These are phyloP conservation scores for Fraxinus latifolia DNA, from an alignment of 305 asterid genomes.

Conservation along the genomic window DNA sequence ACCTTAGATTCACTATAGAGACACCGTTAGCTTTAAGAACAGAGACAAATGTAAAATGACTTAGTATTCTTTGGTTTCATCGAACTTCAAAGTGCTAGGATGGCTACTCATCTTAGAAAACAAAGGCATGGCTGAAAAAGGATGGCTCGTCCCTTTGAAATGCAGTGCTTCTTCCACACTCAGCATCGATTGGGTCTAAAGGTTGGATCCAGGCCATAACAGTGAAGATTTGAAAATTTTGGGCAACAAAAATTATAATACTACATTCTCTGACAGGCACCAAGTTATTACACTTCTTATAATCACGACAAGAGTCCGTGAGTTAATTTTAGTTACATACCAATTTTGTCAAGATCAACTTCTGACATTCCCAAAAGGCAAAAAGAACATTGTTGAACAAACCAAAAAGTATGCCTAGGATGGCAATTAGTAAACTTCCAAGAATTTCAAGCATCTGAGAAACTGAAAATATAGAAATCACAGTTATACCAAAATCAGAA, in stretches of 20 bases:
- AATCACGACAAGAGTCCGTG: neutral
- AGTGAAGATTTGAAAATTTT: neutral
- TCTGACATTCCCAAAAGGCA: neutral
- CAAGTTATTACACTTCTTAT: neutral
- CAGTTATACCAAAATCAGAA: neutral
- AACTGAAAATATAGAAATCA: neutral
- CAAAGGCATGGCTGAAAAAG: neutral
- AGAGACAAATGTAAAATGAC: neutral
- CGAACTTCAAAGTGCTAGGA: neutral
- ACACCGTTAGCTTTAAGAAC: neutral
- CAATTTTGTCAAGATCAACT: neutral
- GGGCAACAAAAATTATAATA: neutral
- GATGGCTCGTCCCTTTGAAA: neutral
- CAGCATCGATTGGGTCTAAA: neutral
- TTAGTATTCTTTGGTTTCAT: neutral
- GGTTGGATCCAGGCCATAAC: neutral
- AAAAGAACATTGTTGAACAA: neutral
- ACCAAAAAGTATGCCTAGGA: neutral
- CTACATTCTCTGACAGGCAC: neutral
- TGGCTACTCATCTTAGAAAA: neutral
- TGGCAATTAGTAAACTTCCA: neutral
- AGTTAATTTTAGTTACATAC: neutral
- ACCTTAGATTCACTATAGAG: neutral
- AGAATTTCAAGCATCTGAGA: neutral
- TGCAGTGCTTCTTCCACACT: neutral